A percentile compares a stretch with the other conserved stretches of the same genome.
These are phyloP conservation scores for Lachancea waltii DNA, from an alignment of 805 yeast species.

Conservation along the genomic window DNA sequence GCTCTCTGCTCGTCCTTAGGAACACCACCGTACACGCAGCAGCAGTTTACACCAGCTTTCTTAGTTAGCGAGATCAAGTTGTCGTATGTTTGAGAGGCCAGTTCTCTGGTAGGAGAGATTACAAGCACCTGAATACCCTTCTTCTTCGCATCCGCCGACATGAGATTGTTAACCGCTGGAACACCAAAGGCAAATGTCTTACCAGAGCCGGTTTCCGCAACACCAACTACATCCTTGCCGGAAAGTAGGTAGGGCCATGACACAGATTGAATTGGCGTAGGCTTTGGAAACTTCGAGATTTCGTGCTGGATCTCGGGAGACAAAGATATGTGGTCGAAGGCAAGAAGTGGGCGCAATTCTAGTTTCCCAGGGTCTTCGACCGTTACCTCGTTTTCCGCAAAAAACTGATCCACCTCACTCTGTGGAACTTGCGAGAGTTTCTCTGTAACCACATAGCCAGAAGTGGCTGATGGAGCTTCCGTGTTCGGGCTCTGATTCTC, in stretches of 20 bases:
- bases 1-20: slow-evolving; percentile 86
- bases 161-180: slow-evolving; percentile 79
- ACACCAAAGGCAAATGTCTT: slow-evolving; percentile 96
- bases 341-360: slow-evolving; percentile 60
- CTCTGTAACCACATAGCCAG: slow-evolving; percentile 36
- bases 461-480: not conserved
- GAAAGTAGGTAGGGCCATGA: slow-evolving; percentile 87
- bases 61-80: slow-evolving; percentile 62
- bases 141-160: slow-evolving; percentile 25
- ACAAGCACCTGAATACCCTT: slow-evolving; percentile 60
- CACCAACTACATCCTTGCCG: slow-evolving; percentile 86
- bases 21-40: slow-evolving; percentile 95
- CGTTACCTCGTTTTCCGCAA: slow-evolving; percentile 65
- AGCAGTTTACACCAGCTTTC: slow-evolving; percentile 57
- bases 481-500: slow-evolving; percentile 17
- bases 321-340: slow-evolving; percentile 56
- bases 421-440: slow-evolving; percentile 40
- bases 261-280: slow-evolving; percentile 92
- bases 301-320: slow-evolving; percentile 52
- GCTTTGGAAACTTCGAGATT: slow-evolving; percentile 70
- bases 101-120: slow-evolving; percentile 94
- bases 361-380: slow-evolving; percentile 59
- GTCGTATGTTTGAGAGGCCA: slow-evolving; percentile 90
- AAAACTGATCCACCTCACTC: slow-evolving; percentile 54
- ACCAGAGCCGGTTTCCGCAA: slow-evolving; percentile 98